These are phyloP conservation scores for Colletotrichum sp. DNA, from an alignment of 2,329 filamentous ascomycete genomes.

Conservation along the genomic window DNA sequence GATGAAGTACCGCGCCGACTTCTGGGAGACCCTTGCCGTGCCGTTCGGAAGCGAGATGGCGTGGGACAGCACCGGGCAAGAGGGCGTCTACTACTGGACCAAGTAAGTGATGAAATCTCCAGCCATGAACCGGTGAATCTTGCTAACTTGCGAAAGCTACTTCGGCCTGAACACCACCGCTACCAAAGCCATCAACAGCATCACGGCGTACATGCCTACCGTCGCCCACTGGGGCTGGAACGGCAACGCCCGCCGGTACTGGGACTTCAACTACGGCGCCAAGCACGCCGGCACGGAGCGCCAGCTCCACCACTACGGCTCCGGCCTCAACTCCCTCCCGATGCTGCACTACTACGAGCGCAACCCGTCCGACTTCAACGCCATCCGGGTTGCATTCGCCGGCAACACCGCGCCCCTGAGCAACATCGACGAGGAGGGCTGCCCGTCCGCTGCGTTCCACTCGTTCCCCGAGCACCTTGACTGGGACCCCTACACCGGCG, in stretches of 20 bases:
- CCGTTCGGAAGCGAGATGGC: constrained; percentile 67
- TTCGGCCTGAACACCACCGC: constrained; percentile 52
- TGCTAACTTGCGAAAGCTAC: constrained; percentile 34
- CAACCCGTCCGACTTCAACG: constrained; percentile 50
- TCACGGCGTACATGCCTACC: constrained; percentile 61
- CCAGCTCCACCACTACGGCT: constrained; percentile 67
- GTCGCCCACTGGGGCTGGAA: constrained; percentile 69
- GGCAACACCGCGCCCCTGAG: constrained; percentile 57
- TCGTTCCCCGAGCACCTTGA: constrained; percentile 58
- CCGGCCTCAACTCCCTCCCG: constrained; percentile 60
- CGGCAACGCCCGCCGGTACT: constrained; percentile 64
- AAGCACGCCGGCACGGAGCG: constrained; percentile 48
- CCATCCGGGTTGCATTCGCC: constrained; percentile 59
- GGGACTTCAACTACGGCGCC: constrained; percentile 52
- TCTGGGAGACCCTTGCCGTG: constrained; percentile 55
- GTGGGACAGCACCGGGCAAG: constrained; percentile 67
- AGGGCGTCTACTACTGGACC: constrained; percentile 65
- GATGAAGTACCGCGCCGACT: constrained; percentile 53
- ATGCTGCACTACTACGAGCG: constrained; percentile 56
- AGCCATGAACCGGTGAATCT: neutral
- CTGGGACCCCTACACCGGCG: constrained; percentile 63
- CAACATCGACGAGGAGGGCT: constrained; percentile 61
- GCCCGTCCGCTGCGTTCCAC: constrained; percentile 61
- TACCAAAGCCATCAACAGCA: constrained; percentile 55
- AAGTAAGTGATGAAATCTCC: constrained; percentile 34